Percentiles rank a stretch among this genome's conserved stretches.
Evolutionary conservation across 2,329 filamentous ascomycete species (phyloP).

Genomic region (Rhynchosporium agropyri): DNA sequence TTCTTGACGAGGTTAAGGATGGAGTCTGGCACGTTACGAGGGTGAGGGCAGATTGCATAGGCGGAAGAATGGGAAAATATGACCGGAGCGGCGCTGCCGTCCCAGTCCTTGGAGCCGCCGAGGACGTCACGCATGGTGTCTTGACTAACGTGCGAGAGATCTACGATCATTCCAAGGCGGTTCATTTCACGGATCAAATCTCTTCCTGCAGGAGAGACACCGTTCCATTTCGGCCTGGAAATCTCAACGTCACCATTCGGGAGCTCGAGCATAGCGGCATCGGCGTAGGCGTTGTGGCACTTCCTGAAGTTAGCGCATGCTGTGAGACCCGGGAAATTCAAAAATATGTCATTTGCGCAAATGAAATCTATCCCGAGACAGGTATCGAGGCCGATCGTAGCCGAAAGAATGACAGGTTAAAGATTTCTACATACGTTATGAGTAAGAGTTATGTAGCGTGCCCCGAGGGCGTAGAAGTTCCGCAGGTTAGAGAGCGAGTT

Average conservation of each 20-base stretch:
- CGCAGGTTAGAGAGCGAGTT: constrained; percentile 79
- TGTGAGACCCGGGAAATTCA: no score
- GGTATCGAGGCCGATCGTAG: no score
- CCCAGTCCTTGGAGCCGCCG: constrained; percentile 62
- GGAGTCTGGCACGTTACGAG: constrained; percentile 86
- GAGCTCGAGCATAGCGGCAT: constrained; percentile 70
- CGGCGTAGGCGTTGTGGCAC: constrained; percentile 87
- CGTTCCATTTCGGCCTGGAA: constrained; percentile 63
- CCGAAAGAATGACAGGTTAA: no score
- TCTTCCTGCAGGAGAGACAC: constrained; percentile 72
- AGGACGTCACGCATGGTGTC: constrained; percentile 88
- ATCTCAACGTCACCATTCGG: constrained; percentile 42
- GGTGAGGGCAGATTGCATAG: constrained; percentile 79
- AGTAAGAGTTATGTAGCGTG: constrained; percentile 84
- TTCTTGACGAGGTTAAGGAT: constrained; percentile 76
- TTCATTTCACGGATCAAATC: constrained; percentile 86
- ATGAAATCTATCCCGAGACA: no score
- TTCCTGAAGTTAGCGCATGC: no score
- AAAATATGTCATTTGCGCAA: no score
- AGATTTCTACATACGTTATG: constrained; percentile 59
- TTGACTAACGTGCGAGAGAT: constrained; percentile 75
- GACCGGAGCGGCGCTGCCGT: constrained; percentile 75
- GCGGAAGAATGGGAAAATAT: constrained; percentile 91
- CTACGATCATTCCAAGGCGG: constrained; percentile 89
- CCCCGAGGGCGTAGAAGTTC: constrained; percentile 74